Evolutionary conservation across 1,284 basidiomycete genomes (phyloP), one percentile per base, ranked within the genome.

Genomic region (Lignosus rhinocerotis): DNA sequence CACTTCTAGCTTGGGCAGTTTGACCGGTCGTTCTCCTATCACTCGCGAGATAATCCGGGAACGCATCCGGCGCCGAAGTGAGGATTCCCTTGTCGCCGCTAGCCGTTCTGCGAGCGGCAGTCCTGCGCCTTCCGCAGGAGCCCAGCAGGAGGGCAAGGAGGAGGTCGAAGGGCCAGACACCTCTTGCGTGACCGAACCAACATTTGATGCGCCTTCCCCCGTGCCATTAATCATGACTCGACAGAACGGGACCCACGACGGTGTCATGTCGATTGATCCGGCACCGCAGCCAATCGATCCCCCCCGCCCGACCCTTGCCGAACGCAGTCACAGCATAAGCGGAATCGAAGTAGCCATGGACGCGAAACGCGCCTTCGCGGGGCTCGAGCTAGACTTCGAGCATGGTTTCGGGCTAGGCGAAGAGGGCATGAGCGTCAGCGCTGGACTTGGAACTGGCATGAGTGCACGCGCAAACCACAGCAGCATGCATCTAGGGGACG

Each of bases 401-500:
- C 55, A 55, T n/a, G 60, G 60, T 2, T 66, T 66, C 48, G 62
- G 51, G n/a, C 43, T 64, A 5, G 66, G 59, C 17, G 61, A 59
- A 16, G 57, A 62, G 17, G 62, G 56, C 9, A 60, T 59, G 57
- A 58, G 59, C 47, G 47, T 53, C 12, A 67, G 59, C 41, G 53
- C 64, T 0, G 64, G 61, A 17, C 51, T 66, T 9, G 67, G 63
- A 30, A 59, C 66, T 32, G 64, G 66, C 48, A 42, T 67, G 9
- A 44, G 49, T 12, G 30, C 59, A 12, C 62, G 62, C 2, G 44
- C 49, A 31, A 51, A 59, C 50, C 31, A 70, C 16, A 60, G 63
- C 43, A 46, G 58, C 44, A 53, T 74, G 14, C 81, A 86, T 64
- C 80, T 90, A 11, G 81, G 83, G 58, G 87, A 90, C 55, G 88